phyloP scores from a whole-genome alignment of 1,284 basidiomycete genomes.

The Moniliophthora roreri region DNA sequence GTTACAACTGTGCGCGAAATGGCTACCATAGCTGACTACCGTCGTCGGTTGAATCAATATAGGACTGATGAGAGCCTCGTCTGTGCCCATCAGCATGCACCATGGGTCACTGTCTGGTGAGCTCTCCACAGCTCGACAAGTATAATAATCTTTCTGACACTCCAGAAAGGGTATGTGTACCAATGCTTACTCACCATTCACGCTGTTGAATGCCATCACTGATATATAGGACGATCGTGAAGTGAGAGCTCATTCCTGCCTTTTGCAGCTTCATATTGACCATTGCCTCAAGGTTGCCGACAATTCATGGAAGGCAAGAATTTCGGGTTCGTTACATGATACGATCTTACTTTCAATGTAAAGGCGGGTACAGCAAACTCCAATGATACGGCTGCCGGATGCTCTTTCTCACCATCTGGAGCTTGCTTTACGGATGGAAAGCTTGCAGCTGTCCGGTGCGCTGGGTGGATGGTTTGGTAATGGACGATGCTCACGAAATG shows the following conservation, averaged over 20 bases:
- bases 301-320: conserved; percentile 54
- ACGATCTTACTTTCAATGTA: not conserved
- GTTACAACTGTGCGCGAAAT: conserved; percentile 52
- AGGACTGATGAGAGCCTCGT: conserved; percentile 52
- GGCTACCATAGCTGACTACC: conserved; percentile 63
- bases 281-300: conserved; percentile 47
- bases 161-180: conserved; percentile 6
- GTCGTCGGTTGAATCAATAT: conserved; percentile 58
- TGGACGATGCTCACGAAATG: conserved; percentile 18
- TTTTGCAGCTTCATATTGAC: not conserved
- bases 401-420: conserved; percentile 53
- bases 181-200: too few relatives aligned
- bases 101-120: conserved; percentile 64
- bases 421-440: conserved; percentile 66
- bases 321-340: not conserved
- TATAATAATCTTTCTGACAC: too few relatives aligned
- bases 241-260: conserved; percentile 20
- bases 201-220: too few relatives aligned
- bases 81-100: conserved; percentile 48
- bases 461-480: not conserved
- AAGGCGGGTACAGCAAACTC: conserved; percentile 55
- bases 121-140: conserved; percentile 9
- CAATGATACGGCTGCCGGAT: conserved; percentile 58
- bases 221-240: conserved; percentile 67
- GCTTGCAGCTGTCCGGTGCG: conserved; percentile 49